Percentiles rank a stretch among this genome's conserved stretches.
Conservation (phyloP, 2,329 filamentous ascomycete genomes). For the Scedosporium boydii region DNA sequence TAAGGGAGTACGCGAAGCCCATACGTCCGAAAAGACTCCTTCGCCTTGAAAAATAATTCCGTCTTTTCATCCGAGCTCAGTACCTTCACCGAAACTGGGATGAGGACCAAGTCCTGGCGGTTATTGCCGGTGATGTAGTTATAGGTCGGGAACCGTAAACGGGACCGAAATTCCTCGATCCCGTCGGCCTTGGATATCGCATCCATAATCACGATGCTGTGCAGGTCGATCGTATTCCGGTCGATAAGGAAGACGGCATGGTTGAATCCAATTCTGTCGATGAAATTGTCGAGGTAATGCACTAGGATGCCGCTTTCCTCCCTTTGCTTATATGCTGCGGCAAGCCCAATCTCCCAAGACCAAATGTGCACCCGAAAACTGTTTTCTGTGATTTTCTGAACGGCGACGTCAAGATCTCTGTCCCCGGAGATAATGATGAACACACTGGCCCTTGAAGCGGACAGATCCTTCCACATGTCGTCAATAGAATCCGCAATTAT, state of each 20-base stretch:
- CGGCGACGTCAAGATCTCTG: not conserved
- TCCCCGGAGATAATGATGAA: slow-evolving; percentile 1
- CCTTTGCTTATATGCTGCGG: not conserved
- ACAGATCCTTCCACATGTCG: not conserved
- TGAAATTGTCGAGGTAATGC: not conserved
- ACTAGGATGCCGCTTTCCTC: not conserved
- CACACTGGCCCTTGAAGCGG: not conserved
- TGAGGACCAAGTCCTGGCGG: no score
- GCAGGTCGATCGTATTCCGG: not conserved
- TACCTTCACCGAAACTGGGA: no score
- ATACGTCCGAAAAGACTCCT: no score
- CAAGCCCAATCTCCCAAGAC: not conserved
- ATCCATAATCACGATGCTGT: not conserved
- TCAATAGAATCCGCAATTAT: not conserved
- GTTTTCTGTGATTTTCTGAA: not conserved
- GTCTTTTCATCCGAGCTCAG: no score
- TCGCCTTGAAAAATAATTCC: no score
- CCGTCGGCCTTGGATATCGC: not conserved
- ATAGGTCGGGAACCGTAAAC: no score
- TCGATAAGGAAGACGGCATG: not conserved
- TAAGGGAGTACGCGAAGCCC: no score
- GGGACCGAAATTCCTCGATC: no score
- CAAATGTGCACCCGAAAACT: not conserved
- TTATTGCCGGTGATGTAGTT: no score
- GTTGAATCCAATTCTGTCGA: not conserved